These are phyloP conservation scores for Trypanosoma grayi DNA, from an alignment of 208 protist genomes.

Conservation along the genomic window DNA sequence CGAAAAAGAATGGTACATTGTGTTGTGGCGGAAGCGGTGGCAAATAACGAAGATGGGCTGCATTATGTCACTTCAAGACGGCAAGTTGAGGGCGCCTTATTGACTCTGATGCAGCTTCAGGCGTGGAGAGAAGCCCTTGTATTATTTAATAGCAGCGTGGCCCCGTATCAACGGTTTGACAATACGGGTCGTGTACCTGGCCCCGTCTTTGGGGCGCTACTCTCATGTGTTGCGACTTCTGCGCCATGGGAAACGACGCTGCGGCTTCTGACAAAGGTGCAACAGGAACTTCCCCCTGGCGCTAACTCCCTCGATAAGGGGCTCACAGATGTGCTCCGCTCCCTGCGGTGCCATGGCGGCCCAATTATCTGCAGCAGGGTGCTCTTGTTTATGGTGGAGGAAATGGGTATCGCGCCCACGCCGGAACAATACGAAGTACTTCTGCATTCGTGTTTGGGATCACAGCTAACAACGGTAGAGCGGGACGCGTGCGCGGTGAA, in stretches of 20 bases:
- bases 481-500: slow-evolving; percentile 16
- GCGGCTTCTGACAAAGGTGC: slow-evolving; percentile 5
- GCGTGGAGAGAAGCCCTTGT: slow-evolving; percentile 20
- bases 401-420: slow-evolving; percentile 18
- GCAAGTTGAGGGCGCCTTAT: slow-evolving; percentile 2
- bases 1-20: slow-evolving; percentile 8
- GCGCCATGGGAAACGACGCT: slow-evolving; percentile 17
- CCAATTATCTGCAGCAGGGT: slow-evolving; percentile 20
- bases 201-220: slow-evolving; percentile 6
- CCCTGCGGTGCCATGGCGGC: slow-evolving; percentile 10
- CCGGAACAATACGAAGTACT: slow-evolving; percentile 18
- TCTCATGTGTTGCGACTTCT: slow-evolving; percentile 22
- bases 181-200: neutral
- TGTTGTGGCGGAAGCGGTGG: slow-evolving; percentile 6
- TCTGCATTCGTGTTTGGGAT: slow-evolving; percentile 5
- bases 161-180: neutral
- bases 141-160: slow-evolving; percentile 3
- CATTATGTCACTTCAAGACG: neutral
- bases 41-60: neutral
- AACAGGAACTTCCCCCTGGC: neutral
- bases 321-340: slow-evolving; percentile 20
- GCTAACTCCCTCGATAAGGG: slow-evolving; percentile 1
- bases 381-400: slow-evolving; percentile 18
- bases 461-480: slow-evolving; percentile 11
- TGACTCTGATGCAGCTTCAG: slow-evolving; percentile 12